phyloP scores from a whole-genome alignment of 768 basidiomycete genomes.

The Kwoniella bestiolae region DNA sequence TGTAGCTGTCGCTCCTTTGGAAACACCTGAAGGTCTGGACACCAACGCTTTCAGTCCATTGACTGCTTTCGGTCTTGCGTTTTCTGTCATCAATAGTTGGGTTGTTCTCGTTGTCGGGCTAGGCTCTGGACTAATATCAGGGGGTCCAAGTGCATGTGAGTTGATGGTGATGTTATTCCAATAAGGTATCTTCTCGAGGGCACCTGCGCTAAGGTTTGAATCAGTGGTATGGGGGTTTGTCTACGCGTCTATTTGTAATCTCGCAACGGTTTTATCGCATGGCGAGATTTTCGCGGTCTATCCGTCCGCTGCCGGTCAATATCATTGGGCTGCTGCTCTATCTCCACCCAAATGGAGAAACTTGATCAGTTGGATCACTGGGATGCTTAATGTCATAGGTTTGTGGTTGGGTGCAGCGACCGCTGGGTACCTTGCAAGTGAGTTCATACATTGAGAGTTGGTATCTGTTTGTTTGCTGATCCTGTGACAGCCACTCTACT shows the following conservation, averaged over 20 bases:
- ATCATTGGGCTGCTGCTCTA: slow-evolving; percentile 34
- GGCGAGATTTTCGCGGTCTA: slow-evolving; percentile 30
- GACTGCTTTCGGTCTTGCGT: slow-evolving; percentile 6
- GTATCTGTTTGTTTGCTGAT: neutral
- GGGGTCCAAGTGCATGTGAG: slow-evolving; percentile 18
- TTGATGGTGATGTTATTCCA: neutral
- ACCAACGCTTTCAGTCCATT: slow-evolving; percentile 1
- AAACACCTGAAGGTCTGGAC: neutral
- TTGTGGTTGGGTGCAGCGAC: slow-evolving; percentile 24
- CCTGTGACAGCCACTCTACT: slow-evolving; percentile 10
- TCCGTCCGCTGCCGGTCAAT: slow-evolving; percentile 36
- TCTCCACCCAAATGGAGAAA: slow-evolving; percentile 18
- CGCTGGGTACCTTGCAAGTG: slow-evolving; percentile 21
- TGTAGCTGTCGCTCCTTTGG: neutral
- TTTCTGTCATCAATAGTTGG: slow-evolving; percentile 20
- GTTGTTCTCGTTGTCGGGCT: slow-evolving; percentile 15
- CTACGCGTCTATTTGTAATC: slow-evolving; percentile 16
- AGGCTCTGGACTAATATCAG: slow-evolving; percentile 13
- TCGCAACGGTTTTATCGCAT: slow-evolving; percentile 20
- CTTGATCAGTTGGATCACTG: slow-evolving; percentile 19
- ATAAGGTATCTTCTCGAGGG: no score
- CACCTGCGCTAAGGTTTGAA: neutral
- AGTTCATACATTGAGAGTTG: neutral
- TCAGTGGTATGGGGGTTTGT: slow-evolving; percentile 23
- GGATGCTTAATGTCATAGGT: slow-evolving; percentile 23